Base-by-base conservation (phyloP, 1,284 basidiomycete genomes). In the Butyriboletus pseudospeciosus region DNA sequence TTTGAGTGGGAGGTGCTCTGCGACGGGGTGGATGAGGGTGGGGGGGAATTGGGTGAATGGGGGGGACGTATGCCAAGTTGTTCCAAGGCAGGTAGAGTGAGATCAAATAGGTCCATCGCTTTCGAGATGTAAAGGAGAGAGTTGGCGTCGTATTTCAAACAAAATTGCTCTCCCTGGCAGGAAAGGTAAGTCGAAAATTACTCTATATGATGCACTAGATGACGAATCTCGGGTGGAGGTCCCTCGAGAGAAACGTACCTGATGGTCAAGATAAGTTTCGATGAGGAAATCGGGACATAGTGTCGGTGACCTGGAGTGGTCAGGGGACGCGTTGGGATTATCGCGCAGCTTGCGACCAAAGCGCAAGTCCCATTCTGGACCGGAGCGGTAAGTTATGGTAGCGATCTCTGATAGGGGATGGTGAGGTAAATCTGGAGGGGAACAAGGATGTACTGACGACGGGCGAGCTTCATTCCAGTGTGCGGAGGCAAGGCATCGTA, bases 91-190 rank as follows among this genome's bases (percentile, higher is more conserved):
- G 91, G 81, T 6, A 79, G 77, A 0, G 93, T 94, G 84, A 99
- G 89, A 74, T 98, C 96, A 71, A 99, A 99, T 2, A 99, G 79
- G 72, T 99, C 96, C 96, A 99, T 99, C 20, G 97, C 96, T 76
- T 99, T 99, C 23, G 90, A 94, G 59, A 98, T 85, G 77, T 99
- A 99, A 65, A 99, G 94, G 71, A 99, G 86, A 4, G 94, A 97
- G 75, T 99, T 99, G 56, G 97, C 96, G 70, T 99, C 96, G 73
- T 99, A 99, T 71, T 98, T 99, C 55, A 98, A 79, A 71, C 96
- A 99, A 76, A 99, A 99, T 66, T 94, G 86, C 74, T 95, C 93
- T 55, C 92, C 93, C 83, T 71, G 54, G 38, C 10, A 17, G 37
- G 16, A 41, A 51, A 42, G 48, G 58, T 60, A 7, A 54, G 50